These are phyloP conservation scores for Xylaria hypoxylon DNA, from an alignment of 2,329 filamentous ascomycete species.

Conservation along the genomic window DNA sequence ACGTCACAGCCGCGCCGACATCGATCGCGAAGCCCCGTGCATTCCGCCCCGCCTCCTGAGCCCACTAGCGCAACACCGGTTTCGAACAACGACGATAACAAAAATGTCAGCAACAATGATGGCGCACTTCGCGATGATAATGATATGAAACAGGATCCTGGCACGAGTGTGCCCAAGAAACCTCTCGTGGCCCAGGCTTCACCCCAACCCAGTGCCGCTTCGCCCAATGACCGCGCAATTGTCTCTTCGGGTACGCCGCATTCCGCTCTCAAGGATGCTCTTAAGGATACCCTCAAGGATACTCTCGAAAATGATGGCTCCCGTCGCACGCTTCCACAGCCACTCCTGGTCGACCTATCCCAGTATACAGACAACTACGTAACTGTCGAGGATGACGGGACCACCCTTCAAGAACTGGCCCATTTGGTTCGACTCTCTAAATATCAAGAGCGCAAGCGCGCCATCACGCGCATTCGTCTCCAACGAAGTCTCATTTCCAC, in stretches of 20 bases:
- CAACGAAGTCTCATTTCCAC: conserved; percentile 80
- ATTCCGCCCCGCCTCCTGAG: conserved; percentile 58
- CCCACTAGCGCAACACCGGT: conserved; percentile 56
- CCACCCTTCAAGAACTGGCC: conserved; percentile 80
- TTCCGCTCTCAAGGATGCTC: conserved; percentile 42
- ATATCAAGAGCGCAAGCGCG: conserved; percentile 84
- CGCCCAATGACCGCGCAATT: conserved; percentile 43
- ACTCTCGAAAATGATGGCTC: conserved; percentile 55
- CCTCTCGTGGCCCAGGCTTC: conserved; percentile 56
- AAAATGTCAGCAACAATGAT: conserved; percentile 55
- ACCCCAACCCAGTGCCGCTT: conserved; percentile 31
- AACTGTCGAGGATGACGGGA: conserved; percentile 71
- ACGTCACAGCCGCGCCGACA: conserved; percentile 62
- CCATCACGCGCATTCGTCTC: conserved; percentile 77
- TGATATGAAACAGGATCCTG: conserved; percentile 50
- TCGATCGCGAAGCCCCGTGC: conserved; percentile 65
- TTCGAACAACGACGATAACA: conserved; percentile 59
- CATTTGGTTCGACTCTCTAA: conserved; percentile 81
- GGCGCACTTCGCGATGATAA: conserved; percentile 50
- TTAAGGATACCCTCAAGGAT: conserved; percentile 50
- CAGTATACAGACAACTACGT: conserved; percentile 73
- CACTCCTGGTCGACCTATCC: conserved; percentile 74
- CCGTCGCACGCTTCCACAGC: conserved; percentile 58
- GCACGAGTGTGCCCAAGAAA: conserved; percentile 58
- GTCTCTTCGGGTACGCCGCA: conserved; percentile 51